Base-by-base conservation (phyloP, 2,329 filamentous ascomycete species). In the Pseudopyrenochaeta lycopersici region DNA sequence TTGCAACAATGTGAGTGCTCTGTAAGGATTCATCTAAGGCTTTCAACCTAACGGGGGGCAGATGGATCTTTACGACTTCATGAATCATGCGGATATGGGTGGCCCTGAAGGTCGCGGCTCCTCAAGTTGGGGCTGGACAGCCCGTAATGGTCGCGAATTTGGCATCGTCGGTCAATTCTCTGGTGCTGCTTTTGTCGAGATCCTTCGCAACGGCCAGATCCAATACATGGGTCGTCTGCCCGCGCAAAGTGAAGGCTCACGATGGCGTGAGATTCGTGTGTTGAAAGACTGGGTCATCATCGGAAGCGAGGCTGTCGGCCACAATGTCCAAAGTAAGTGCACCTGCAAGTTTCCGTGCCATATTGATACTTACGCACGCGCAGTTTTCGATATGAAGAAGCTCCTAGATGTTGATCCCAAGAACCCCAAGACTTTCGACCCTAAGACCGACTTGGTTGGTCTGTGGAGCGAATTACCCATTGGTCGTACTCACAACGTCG, bases 1-100 rank as follows among this genome's bases (percentile, higher is more conserved):
- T 36, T 67, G 64, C 51, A 56, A 67, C 47, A 67, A 67, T 48
- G 58, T 58, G 1, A 44, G 55, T 41, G 42, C 10, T 12, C 10
- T 2, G 21, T 17, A n/a, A 9, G 9, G 15, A 32, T 1, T 2
- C 0, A 21, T 6, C 7, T 10, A 2, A 20, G 2, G n/a, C 32
- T 11, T 27, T 15, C 3, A 12, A 20, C 61, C 73, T 82, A 17
- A 60, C 31, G 11, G 29, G 3, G 7, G 17, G 7, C 50, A 69
- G 73, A 76, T 84, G n/a, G 83, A 85, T 57, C 76, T 85, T 1
- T 82, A 85, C 64, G 80, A 83, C 64, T 86, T 86, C 68, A 70
- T 82, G 27, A 80, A 77, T 51, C 84, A 86, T 56, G 78, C 78
- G 9, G 80, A 81, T 31, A 77, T 86, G 9, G 84, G 83, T 12